These are phyloP conservation scores for Arthrobotrys pseudoclavata DNA, from an alignment of 2,329 filamentous ascomycete species.

Conservation along the genomic window DNA sequence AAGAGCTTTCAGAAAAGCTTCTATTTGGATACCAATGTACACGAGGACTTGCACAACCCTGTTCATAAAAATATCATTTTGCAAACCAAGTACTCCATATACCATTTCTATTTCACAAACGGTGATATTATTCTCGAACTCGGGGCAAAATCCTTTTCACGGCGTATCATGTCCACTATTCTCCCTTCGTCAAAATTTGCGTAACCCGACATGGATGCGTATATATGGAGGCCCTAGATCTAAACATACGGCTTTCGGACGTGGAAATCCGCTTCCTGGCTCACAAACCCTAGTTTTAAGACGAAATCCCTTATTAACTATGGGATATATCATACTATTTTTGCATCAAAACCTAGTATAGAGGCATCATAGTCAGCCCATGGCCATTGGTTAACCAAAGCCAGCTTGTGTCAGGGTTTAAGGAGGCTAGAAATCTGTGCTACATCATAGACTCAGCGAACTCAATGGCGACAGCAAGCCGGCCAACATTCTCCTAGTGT, in stretches of 20 bases:
- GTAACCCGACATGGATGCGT: conserved; percentile 14
- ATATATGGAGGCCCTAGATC: background rate
- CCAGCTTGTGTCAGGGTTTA: background rate
- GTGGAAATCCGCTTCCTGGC: background rate
- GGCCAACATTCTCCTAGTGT: background rate
- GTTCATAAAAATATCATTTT: background rate
- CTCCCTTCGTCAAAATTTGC: background rate
- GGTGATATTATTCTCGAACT: background rate
- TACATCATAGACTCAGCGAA: conserved; percentile 21
- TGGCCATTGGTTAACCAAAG: background rate
- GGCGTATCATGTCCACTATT: background rate
- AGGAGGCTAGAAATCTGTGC: conserved; percentile 26
- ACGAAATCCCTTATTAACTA: conserved; percentile 1
- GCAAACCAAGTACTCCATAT: background rate
- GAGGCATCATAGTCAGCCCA: background rate
- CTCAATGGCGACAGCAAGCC: background rate
- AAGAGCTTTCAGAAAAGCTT: background rate
- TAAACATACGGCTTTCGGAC: background rate
- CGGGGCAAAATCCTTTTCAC: background rate
- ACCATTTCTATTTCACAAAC: background rate
- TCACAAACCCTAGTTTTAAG: background rate
- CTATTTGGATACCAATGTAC: conserved; percentile 1
- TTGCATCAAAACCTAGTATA: conserved; percentile 1
- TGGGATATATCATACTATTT: conserved; percentile 25
- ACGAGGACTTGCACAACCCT: conserved; percentile 19